Evolutionary conservation across 176 grass and related monocot genomes (phyloP), one percentile per base, ranked within the genome.

Genomic region (Oryza meyeriana): DNA sequence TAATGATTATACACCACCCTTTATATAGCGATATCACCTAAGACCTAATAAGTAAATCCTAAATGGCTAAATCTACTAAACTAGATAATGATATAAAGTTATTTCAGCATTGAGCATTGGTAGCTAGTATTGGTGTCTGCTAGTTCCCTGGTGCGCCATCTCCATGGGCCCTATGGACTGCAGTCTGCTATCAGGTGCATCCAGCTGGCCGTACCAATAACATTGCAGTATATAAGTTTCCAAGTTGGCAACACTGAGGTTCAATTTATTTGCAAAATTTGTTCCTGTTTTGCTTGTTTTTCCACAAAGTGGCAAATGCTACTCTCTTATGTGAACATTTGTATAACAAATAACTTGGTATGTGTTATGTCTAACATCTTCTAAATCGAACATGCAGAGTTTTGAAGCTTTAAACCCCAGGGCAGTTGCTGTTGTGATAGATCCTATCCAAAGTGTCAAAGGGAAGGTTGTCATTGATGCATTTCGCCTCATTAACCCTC

Each of bases 381-480:
- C 17, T 24, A 86, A 28, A 41, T 64, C 63, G 75, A 11, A 39
- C 10, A 12, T 91, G 71, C 91, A 98, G 96, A 98, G 96, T 88
- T 98, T 98, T 85, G 95, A 98, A 87, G 95, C 95, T 65, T 81
- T 98, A 77, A 98, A 98, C 83, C 90, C 95, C 69, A 98, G 95
- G 75, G 95, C 92, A 50, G 93, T 95, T 80, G 95, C 95, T 71
- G 95, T 98, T 89, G 92, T 98, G 61, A 92, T 95, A 90, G 95
- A 98, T 35, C 95, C 95, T 40, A 98, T 98, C 77, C 95, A 98
- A 76, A 98, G 95, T 77, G 95, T 98, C 12, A 95, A 98, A 61
- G 95, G 95, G 57, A 98, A 98, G 79, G 95, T 98, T 44, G 95
- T 98, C 61, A 98, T 98, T 79, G 95, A 98, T 88, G 95, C 95